Evolutionary conservation across 2,329 filamentous ascomycete species (phyloP).

Genomic region (Hyphodiscus sp.): DNA sequence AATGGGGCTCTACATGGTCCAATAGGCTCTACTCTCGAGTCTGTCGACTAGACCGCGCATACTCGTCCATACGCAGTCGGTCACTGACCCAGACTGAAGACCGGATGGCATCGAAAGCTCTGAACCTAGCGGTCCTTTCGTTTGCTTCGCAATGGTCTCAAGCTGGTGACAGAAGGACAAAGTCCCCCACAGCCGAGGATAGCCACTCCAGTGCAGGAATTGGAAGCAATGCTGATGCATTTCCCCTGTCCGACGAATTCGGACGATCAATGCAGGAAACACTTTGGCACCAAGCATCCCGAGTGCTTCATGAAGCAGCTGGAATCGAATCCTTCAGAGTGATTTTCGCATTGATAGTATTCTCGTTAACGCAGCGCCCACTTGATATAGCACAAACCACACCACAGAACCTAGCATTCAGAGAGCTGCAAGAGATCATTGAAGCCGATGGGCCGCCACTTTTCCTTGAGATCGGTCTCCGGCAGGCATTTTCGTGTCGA

Average conservation of each 20-base stretch:
- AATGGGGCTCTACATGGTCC: slow-evolving; percentile 37
- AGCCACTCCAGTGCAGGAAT: too few relatives aligned
- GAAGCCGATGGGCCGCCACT: neutral
- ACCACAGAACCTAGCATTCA: neutral
- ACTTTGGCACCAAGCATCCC: slow-evolving; percentile 11
- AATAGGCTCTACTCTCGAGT: slow-evolving; percentile 46
- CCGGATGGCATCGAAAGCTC: slow-evolving; percentile 37
- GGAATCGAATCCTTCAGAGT: slow-evolving; percentile 16
- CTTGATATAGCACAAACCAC: slow-evolving; percentile 5
- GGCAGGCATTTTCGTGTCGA: neutral
- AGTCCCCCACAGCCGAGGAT: neutral
- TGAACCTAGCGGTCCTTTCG: slow-evolving; percentile 44
- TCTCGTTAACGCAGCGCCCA: slow-evolving; percentile 13
- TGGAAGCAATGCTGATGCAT: neutral
- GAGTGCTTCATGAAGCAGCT: slow-evolving; percentile 9
- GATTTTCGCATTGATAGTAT: slow-evolving; percentile 17
- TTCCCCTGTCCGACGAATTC: neutral
- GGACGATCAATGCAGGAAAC: slow-evolving; percentile 9
- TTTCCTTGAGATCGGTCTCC: neutral
- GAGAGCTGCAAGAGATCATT: neutral
- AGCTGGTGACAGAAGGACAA: slow-evolving; percentile 27
- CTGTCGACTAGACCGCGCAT: slow-evolving; percentile 40
- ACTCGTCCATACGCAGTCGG: slow-evolving; percentile 35
- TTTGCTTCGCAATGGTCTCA: slow-evolving; percentile 48
- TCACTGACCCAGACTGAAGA: slow-evolving; percentile 37